Evolutionary conservation across 768 basidiomycete genomes (phyloP), one percentile per base, ranked within the genome.

Genomic region (Lentinula guzmanii): DNA sequence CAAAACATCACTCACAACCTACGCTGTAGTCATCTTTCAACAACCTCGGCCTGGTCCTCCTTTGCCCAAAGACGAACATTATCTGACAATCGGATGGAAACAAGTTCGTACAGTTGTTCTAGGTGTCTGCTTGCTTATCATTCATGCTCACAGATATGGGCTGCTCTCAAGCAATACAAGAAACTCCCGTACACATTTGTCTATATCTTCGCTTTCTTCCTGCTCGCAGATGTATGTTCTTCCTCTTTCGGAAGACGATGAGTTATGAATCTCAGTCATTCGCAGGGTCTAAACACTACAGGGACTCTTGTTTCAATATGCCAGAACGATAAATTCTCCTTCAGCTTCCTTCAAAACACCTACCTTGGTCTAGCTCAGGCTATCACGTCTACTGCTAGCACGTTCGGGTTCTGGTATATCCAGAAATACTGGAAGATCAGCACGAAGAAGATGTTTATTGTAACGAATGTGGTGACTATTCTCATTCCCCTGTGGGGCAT

Each of bases 401-500:
- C 62, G 8, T 53, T 91, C 31, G 88, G 82, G 0, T 93, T 90
- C 70, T 93, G 91, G 90, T 89, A 91, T 67, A 85, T 93, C 60
- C 91, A 93, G 72, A 78, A 76, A 51, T 83, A 89, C 64, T 91
- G 82, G 80, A 91, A 89, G 74, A 83, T 93, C 52, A 78, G 79
- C 52, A 92, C 91, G 0, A 93, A 93, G 77, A 86, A 75, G 61
- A 93, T 93, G 91, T 92, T 93, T 66, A 74, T 86, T 13, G 81
- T 89, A 0, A 92, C 90, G 3, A 92, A 90, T 64, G 80, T 90
- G 0, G 83, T 87, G 4, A 89, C 89, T 3, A 81, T 92, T 28
- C 45, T 92, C 48, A 91, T 93, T 56, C 90, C 91, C 1, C 76
- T 92, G 5, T 93, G 91, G 91, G 89, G 90, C 13, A 89, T 90